Evolutionary conservation across 202 grass and related monocot genomes (phyloP).

Genomic region (Saccharum hybrid): DNA sequence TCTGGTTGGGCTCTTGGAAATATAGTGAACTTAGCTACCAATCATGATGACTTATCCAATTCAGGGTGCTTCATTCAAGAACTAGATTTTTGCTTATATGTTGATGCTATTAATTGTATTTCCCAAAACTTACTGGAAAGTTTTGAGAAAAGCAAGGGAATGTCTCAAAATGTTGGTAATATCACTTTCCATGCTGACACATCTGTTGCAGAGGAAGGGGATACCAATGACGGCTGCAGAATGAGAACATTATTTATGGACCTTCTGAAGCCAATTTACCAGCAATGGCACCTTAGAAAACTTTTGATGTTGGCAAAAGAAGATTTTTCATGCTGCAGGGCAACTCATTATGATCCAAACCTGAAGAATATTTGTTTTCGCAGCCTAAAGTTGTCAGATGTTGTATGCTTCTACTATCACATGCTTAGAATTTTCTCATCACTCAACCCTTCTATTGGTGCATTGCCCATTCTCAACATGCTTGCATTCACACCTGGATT

Average conservation of each 20-base stretch:
- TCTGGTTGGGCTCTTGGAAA: constrained; percentile 95
- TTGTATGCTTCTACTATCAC: constrained; percentile 87
- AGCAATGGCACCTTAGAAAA: constrained; percentile 94
- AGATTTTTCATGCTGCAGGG: constrained; percentile 34
- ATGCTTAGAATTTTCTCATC: constrained; percentile 83
- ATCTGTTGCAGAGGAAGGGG: constrained; percentile 43
- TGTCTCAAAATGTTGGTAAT: constrained; percentile 44
- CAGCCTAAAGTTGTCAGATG: constrained; percentile 59
- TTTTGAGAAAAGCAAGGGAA: constrained; percentile 63
- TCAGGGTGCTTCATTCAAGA: constrained; percentile 68
- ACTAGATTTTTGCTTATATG: constrained; percentile 72
- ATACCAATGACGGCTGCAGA: constrained; percentile 40
- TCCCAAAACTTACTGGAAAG: constrained; percentile 63
- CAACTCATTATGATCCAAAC: constrained; percentile 34
- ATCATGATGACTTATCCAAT: constrained; percentile 66
- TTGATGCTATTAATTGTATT: constrained; percentile 76
- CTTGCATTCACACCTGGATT: constrained; percentile 94
- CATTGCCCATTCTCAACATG: constrained; percentile 89
- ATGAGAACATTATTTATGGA: constrained; percentile 62
- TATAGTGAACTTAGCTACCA: constrained; percentile 67
- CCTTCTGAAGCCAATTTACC: constrained; percentile 91
- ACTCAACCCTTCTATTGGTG: constrained; percentile 63
- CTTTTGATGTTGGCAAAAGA: constrained; percentile 65
- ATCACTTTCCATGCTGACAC: constrained; percentile 22
- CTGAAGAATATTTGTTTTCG: constrained; percentile 25